Base-by-base conservation (phyloP, 208 protist genomes). In the Balamuthia mandrillaris region DNA sequence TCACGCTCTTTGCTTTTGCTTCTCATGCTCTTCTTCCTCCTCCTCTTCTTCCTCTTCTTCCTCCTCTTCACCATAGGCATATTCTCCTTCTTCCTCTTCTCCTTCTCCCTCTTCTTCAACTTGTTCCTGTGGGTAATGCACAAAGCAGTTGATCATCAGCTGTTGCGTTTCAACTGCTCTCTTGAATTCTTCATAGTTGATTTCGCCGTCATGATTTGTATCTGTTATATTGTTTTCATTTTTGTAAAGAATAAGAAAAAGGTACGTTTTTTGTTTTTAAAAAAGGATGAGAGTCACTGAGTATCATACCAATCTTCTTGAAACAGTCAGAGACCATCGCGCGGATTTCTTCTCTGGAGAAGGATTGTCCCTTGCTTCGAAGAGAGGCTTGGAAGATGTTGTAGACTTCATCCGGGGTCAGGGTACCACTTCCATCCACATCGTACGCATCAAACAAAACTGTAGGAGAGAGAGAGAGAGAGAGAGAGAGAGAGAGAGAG, bases 171-270 rank as follows among this genome's bases (percentile, higher is more conserved):
- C 31, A 1, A 77, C 66, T 18, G 66, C 66, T 18, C 27, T 47
- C 37, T 77, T 77, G 66, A 77, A 77, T 31, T 77, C 66, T 33
- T 77, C 66, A 37, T 77, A 77, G 66, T 77, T 54, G 66, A 77
- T 47, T 27, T 77, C 42, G 35, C 66, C 66, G 66, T 77, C 66
- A 6, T 45, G 42, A 31, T 77, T 77, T 4, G 39, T 45, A 45
- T 77, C 66, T 18, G 54, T 54, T 29, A n/a, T 21, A n/a, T 54
- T 54, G 49, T 24, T 21, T 21, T 54, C 49, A 14, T 54, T 21
- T 54, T 54, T 54, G 49, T 21, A n/a, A 18, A 54, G 14, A 54
- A n/a, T 24, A n/a, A 14, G 16, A 18, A 18, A 54, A 18, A 14
- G 49, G 49, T 54, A 14, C n/a, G n/a, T n/a, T n/a, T n/a, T n/a